These are phyloP conservation scores for Talaromyces marneffei DNA, from an alignment of 2,329 filamentous ascomycete species.

Conservation along the genomic window DNA sequence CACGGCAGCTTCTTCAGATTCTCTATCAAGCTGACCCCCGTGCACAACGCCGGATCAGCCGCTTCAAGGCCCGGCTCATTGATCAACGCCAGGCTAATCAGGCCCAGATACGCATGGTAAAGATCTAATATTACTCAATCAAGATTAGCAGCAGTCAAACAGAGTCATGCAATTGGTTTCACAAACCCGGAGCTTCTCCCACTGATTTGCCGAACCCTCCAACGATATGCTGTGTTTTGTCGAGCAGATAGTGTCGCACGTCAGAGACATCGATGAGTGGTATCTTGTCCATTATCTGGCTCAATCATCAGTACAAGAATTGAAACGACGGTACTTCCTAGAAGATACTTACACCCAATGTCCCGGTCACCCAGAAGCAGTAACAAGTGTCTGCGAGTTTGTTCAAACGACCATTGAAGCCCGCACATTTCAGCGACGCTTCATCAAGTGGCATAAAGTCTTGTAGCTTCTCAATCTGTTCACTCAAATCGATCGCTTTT, in stretches of 20 bases:
- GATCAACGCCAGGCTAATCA: constrained; percentile 71
- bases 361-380: constrained; percentile 79
- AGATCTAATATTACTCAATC: constrained; percentile 50
- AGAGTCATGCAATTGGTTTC: neutral
- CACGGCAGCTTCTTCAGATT: constrained; percentile 39
- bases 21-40: constrained; percentile 50
- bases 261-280: constrained; percentile 54
- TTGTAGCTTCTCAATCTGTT: constrained; percentile 26
- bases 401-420: constrained; percentile 85
- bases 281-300: constrained; percentile 53
- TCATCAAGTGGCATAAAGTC: constrained; percentile 19
- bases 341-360: constrained; percentile 43
- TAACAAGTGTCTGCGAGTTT: constrained; percentile 95
- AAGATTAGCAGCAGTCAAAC: neutral
- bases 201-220: constrained; percentile 74
- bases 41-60: constrained; percentile 70
- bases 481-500: constrained; percentile 18
- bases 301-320: neutral
- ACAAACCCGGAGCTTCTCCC: constrained; percentile 59
- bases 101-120: constrained; percentile 82
- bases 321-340: neutral
- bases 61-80: constrained; percentile 62
- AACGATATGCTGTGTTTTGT: constrained; percentile 79
- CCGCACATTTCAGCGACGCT: constrained; percentile 51
- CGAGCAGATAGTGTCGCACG: constrained; percentile 71